phyloP scores from a whole-genome alignment of 129 eudicot genomes.

The Erigeron canadensis region DNA sequence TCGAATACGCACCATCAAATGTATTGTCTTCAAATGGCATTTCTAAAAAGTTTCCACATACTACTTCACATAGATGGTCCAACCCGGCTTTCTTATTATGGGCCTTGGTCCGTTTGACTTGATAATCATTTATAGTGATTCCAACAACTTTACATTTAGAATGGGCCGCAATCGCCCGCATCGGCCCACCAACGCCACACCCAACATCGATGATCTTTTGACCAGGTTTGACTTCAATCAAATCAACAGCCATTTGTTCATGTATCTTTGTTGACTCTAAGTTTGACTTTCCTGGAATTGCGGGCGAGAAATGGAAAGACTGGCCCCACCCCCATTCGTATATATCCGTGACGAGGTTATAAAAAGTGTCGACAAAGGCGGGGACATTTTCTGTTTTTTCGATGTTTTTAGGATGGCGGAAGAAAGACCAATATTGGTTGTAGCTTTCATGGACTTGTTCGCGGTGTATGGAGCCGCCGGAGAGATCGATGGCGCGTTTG shows the following conservation, averaged over 20 bases:
- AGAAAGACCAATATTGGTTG: conserved; percentile 90
- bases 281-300: conserved; percentile 78
- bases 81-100: conserved; percentile 90
- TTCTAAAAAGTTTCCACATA: conserved; percentile 80
- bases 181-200: conserved; percentile 97
- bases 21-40: conserved; percentile 71
- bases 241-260: conserved; percentile 92
- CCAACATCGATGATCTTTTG: conserved; percentile 74
- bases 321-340: conserved; percentile 99
- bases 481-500: conserved; percentile 72
- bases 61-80: conserved; percentile 68
- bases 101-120: conserved; percentile 64
- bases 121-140: conserved; percentile 91
- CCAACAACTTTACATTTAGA: conserved; percentile 78
- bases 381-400: conserved; percentile 79
- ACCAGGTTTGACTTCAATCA: conserved; percentile 59
- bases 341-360: conserved; percentile 92
- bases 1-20: conserved; percentile 91
- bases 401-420: conserved; percentile 85
- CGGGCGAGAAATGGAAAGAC: conserved; percentile 84
- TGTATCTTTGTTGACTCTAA: conserved; percentile 69
- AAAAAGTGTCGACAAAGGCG: conserved; percentile 84
- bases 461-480: conserved; percentile 83
- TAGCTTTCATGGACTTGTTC: conserved; percentile 77
- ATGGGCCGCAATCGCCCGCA: conserved; percentile 93